Evolutionary conservation across 1,284 basidiomycete genomes (phyloP).

Genomic region (Ganoderma boninense): DNA sequence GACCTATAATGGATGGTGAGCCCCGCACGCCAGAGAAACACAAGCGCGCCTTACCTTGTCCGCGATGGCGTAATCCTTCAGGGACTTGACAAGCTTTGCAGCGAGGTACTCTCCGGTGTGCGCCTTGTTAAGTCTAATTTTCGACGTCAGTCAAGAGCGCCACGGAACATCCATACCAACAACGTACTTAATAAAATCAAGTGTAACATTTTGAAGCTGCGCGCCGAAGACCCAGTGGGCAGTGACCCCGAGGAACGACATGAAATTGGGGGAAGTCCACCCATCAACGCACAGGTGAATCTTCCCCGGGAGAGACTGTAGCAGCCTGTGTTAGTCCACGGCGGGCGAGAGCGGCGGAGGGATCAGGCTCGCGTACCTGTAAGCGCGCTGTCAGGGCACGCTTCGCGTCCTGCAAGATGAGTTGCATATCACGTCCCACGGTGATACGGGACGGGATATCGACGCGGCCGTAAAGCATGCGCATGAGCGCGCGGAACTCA

Average conservation of each 20-base stretch:
- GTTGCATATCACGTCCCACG: neutral
- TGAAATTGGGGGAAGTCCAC: slow-evolving; percentile 1
- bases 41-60: neutral
- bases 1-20: no score
- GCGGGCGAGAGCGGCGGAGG: no score
- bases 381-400: neutral
- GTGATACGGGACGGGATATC: neutral
- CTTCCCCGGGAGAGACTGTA: neutral
- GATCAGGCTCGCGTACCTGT: neutral
- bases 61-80: neutral
- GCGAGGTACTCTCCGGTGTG: neutral
- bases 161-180: no score
- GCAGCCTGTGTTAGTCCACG: neutral
- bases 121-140: no score
- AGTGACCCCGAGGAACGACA: neutral
- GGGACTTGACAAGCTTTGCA: neutral
- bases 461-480: neutral
- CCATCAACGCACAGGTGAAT: neutral
- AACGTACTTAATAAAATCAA: neutral
- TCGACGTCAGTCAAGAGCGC: no score
- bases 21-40: no score
- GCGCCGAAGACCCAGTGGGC: neutral
- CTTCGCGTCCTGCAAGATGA: neutral
- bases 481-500: neutral
- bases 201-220: neutral